Evolutionary conservation across 768 basidiomycete species (phyloP).

Genomic region (Amanita jacksonii): DNA sequence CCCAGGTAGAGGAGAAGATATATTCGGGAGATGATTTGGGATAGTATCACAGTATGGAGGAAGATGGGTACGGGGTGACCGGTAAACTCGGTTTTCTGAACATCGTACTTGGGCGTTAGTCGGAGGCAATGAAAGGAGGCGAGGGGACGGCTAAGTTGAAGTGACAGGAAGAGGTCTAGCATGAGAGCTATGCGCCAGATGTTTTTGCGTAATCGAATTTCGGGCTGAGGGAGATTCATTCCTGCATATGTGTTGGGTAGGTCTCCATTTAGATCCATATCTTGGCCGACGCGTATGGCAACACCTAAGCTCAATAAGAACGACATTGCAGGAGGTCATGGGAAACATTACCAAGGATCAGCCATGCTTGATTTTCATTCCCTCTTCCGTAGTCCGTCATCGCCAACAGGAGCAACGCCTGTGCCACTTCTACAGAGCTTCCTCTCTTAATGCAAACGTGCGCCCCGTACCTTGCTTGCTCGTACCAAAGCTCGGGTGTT

Average conservation of each 20-base stretch:
- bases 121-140: slow-evolving; percentile 16
- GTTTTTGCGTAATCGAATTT: slow-evolving; percentile 12
- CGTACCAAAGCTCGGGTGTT: slow-evolving; percentile 21
- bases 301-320: slow-evolving; percentile 7
- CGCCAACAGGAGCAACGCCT: slow-evolving; percentile 18
- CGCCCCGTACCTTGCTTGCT: slow-evolving; percentile 13
- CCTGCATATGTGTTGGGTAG: neutral
- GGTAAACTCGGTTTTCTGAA: slow-evolving; percentile 3
- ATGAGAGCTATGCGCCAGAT: slow-evolving; percentile 19
- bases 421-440: slow-evolving; percentile 15
- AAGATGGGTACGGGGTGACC: slow-evolving; percentile 13
- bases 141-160: slow-evolving; percentile 20
- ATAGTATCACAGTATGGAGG: slow-evolving; percentile 14
- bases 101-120: neutral
- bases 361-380: slow-evolving; percentile 20
- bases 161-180: slow-evolving; percentile 19
- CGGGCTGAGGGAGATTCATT: slow-evolving; percentile 8
- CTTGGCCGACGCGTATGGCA: slow-evolving; percentile 17
- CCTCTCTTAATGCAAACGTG: slow-evolving; percentile 9
- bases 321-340: neutral
- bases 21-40: slow-evolving; percentile 18
- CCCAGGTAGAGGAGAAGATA: slow-evolving; percentile 19
- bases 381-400: slow-evolving; percentile 20
- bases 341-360: slow-evolving; percentile 14
- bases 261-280: slow-evolving; percentile 13